Evolutionary conservation across 805 yeast species (phyloP).

Genomic region (Yueomyces sinensis): DNA sequence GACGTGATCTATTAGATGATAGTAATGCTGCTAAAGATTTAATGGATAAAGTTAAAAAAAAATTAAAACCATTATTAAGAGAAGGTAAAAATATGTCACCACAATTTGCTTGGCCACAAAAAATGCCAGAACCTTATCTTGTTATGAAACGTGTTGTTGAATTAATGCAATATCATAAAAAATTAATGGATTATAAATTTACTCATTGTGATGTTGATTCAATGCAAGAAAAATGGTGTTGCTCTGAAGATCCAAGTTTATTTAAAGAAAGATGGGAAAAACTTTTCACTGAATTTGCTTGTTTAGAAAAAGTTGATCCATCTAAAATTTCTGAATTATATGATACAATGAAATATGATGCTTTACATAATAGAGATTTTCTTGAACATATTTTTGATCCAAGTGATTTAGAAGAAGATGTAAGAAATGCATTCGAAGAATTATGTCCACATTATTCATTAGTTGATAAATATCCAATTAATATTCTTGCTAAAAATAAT

Average conservation of each 20-base stretch:
- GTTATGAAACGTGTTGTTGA: conserved; percentile 92
- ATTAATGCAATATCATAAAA: conserved; percentile 82
- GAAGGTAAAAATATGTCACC: conserved; percentile 96
- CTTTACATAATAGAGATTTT: conserved; percentile 85
- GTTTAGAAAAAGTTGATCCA: conserved; percentile 94
- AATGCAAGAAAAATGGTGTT: conserved; percentile 84
- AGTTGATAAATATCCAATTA: conserved; percentile 62
- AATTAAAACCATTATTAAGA: conserved; percentile 82
- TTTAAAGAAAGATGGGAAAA: conserved; percentile 97
- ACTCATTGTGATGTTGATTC: conserved; percentile 46
- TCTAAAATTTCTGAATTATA: conserved; percentile 91
- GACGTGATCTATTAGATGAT: conserved; percentile 89
- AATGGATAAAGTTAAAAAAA: conserved; percentile 96
- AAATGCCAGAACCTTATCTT: conserved; percentile 93
- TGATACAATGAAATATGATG: conserved; percentile 98
- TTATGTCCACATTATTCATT: conserved; percentile 29
- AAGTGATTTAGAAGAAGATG: conserved; percentile 28
- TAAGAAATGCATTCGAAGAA: conserved; percentile 10
- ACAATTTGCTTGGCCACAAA: conserved; percentile 97
- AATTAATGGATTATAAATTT: conserved; percentile 72
- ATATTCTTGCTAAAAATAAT: conserved; percentile 62
- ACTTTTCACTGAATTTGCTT: conserved; percentile 77
- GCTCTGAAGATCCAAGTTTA: conserved; percentile 84
- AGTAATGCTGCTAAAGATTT: conserved; percentile 95
- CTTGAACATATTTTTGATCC: conserved; percentile 72